Evolutionary conservation across 495 filamentous ascomycete genomes (phyloP), one percentile per base, ranked within the genome.

Genomic region (Penicillium waksmanii): DNA sequence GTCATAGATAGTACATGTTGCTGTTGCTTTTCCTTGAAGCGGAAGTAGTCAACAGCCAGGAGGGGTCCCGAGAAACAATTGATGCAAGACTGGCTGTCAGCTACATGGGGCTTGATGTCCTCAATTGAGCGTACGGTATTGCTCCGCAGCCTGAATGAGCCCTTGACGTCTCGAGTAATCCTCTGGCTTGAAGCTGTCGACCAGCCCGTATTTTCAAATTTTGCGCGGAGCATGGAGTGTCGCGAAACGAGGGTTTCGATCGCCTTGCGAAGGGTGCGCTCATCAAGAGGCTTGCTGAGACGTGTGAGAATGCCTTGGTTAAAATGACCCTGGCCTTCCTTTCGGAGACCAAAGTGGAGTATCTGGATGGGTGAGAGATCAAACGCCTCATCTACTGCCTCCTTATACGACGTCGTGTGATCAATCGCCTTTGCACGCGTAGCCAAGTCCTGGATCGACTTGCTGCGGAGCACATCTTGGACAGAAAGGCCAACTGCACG

Each of bases 221-320:
- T 82, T n/a, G 83, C 82, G 23, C 88, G 79, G n/a, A 93, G 78
- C 89, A 91, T 91, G 5, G 87, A 83, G 57, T 93, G 89, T 6
- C 85, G 84, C 1, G 69, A 74, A 13, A 90, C 79, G 10, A 91
- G 70, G 0, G 80, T 78, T 52, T 87, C 81, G 43, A 88, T 66
- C 1, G 86, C 85, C 15, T 76, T 73, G 1, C 67, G 69, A 4
- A 92, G 63, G 9, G 80, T 79, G 3, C 70, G 58, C 11, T 81
- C 66, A 12, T 80, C 70, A 33, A 86, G 69, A 3, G 62, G 65
- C 57, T 75, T 77, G 48, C 78, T 85, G 13, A 91, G 55, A 3
- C 83, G 80, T 3, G 89, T 76, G 0, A 89, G 67, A 40, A 90
- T 77, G 53, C 88, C 89, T 63, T 89, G 87, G 65, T 91, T 91